These are phyloP conservation scores for Wickerhamomyces pijperi DNA, from an alignment of 805 yeast species.

Conservation along the genomic window DNA sequence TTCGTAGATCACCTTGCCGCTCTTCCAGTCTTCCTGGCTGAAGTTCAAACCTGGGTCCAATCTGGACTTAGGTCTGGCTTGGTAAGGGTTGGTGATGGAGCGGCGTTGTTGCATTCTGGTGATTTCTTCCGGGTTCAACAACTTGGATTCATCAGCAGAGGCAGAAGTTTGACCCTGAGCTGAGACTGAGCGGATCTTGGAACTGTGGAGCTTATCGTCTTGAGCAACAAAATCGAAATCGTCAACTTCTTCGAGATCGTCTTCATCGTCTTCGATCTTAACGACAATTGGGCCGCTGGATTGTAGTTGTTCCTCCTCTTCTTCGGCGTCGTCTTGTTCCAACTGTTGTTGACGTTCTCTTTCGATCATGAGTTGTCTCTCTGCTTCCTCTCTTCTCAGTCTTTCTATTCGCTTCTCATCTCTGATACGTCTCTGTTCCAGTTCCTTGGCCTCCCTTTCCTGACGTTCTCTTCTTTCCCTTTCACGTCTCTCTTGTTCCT, in stretches of 20 bases:
- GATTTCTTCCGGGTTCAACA: constrained; percentile 17
- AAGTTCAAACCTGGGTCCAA: constrained; percentile 30
- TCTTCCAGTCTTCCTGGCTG: constrained; percentile 12
- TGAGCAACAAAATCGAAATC: constrained; percentile 7
- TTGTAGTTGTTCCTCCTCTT: constrained; percentile 12
- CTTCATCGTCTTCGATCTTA: constrained; percentile 9
- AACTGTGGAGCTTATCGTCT: constrained; percentile 7
- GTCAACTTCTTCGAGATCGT: constrained; percentile 13
- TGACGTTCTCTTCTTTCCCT: constrained; percentile 14
- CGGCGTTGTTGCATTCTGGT: constrained; percentile 25
- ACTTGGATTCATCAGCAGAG: constrained; percentile 12
- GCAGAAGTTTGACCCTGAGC: constrained; percentile 22
- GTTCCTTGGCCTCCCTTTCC: constrained; percentile 6
- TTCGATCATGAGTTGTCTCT: constrained; percentile 10
- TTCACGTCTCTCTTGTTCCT: constrained; percentile 15
- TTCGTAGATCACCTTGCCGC: constrained; percentile 10
- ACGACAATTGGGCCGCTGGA: constrained; percentile 11
- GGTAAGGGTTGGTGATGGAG: constrained; percentile 24
- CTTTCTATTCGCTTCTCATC: background rate
- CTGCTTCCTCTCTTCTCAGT: constrained; percentile 6
- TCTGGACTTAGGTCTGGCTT: constrained; percentile 30
- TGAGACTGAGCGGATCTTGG: constrained; percentile 25
- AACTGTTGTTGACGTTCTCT: constrained; percentile 2
- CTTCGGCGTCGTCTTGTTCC: too few species aligned
- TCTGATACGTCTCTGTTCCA: constrained; percentile 5